phyloP scores from a whole-genome alignment of 2,329 filamentous ascomycete species.

The Aureobasidium sp. region DNA sequence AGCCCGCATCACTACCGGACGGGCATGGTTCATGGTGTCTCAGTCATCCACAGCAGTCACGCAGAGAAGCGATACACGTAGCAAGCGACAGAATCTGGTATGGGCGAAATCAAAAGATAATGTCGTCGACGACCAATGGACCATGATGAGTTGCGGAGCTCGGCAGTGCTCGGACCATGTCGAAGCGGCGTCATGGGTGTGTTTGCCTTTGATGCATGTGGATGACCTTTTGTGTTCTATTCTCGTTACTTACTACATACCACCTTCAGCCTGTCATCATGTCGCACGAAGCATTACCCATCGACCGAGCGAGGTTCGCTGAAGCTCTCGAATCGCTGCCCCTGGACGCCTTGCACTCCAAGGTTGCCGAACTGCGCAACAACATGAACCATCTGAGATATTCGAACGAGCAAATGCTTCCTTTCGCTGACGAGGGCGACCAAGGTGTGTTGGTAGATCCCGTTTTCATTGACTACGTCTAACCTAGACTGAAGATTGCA shows the following conservation, averaged over 20 bases:
- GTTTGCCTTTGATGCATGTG: constrained; percentile 8
- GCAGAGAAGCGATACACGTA: not conserved
- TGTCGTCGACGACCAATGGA: constrained; percentile 11
- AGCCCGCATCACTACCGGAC: constrained; percentile 23
- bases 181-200: constrained; percentile 10
- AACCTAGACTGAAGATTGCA: constrained; percentile 47
- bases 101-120: not conserved
- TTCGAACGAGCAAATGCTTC: constrained; percentile 64
- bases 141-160: constrained; percentile 7
- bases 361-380: constrained; percentile 68
- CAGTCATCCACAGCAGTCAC: constrained; percentile 4
- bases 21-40: constrained; percentile 27
- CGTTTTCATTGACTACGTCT: too few relatives aligned
- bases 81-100: not conserved
- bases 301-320: constrained; percentile 27
- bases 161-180: constrained; percentile 22
- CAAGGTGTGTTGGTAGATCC: too few relatives aligned
- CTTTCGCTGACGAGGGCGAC: constrained; percentile 58
- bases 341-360: constrained; percentile 59
- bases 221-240: not conserved
- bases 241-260: not conserved
- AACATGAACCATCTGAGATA: constrained; percentile 64
- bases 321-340: constrained; percentile 60
- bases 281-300: constrained; percentile 21
- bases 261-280: not conserved